These are phyloP conservation scores for Venturia carpophila DNA, from an alignment of 2,329 filamentous ascomycete genomes.

Conservation along the genomic window DNA sequence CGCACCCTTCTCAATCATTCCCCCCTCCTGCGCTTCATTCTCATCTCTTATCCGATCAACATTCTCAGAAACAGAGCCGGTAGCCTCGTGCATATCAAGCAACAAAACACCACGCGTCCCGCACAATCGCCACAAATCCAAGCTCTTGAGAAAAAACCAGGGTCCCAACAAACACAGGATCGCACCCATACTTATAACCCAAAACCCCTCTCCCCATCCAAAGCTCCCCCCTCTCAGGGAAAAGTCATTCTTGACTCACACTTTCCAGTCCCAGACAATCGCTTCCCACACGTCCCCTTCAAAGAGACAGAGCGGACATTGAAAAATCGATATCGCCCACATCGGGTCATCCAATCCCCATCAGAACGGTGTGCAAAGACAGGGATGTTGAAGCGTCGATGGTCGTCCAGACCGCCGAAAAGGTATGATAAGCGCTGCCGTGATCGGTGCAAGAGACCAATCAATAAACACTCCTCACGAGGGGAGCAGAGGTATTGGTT, in stretches of 20 bases:
- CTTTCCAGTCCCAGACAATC: background rate
- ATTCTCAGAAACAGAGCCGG: background rate
- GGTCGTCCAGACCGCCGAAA: background rate
- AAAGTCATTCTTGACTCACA: background rate
- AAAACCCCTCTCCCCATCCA: too few relatives aligned
- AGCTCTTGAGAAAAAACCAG: background rate
- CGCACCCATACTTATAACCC: background rate
- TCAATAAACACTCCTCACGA: background rate
- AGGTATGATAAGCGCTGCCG: background rate
- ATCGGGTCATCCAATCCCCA: background rate
- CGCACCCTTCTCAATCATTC: background rate
- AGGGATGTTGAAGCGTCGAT: background rate
- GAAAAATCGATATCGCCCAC: background rate
- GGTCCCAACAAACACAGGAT: too few relatives aligned
- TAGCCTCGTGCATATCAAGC: conserved; percentile 5
- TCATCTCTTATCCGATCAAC: background rate
- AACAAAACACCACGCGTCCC: background rate
- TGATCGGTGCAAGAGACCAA: background rate
- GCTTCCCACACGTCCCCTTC: too few relatives aligned
- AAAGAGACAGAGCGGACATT: too few relatives aligned
- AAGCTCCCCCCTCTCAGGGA: too few relatives aligned
- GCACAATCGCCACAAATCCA: background rate
- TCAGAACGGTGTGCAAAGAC: background rate
- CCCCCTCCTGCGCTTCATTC: background rate
- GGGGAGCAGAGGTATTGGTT: background rate